Conservation (phyloP, 192 early-diverging fungal genomes). For the Coemansia sp. region DNA sequence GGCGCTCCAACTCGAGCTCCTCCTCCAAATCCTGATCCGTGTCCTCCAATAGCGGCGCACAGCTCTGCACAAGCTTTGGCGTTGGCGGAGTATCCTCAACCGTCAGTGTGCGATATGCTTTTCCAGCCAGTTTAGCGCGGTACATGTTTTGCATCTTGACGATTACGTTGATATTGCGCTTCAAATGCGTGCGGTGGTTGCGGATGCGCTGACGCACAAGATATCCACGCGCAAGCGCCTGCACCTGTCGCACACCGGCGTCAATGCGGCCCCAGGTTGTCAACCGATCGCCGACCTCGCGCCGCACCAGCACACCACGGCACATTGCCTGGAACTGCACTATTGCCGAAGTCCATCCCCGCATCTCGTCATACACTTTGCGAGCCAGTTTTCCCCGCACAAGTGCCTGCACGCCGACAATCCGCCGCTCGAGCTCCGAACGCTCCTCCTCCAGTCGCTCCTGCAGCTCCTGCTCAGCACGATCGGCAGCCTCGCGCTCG, state of each 20-base stretch:
- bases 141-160: slow-evolving; percentile 73
- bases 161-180: slow-evolving; percentile 68
- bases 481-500: slow-evolving; percentile 4
- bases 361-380: slow-evolving; percentile 54
- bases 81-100: slow-evolving; percentile 78
- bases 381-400: slow-evolving; percentile 60
- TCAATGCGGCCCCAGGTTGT: slow-evolving; percentile 39
- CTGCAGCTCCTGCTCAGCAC: slow-evolving; percentile 35
- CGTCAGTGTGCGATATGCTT: slow-evolving; percentile 68
- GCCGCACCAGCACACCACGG: slow-evolving; percentile 46
- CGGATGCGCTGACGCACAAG: slow-evolving; percentile 63
- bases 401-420: slow-evolving; percentile 58
- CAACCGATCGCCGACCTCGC: slow-evolving; percentile 34
- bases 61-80: slow-evolving; percentile 75
- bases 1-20: slow-evolving; percentile 82
- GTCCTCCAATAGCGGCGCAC: slow-evolving; percentile 86
- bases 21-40: slow-evolving; percentile 91
- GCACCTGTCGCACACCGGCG: slow-evolving; percentile 38
- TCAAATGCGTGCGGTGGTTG: slow-evolving; percentile 58
- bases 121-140: slow-evolving; percentile 63
- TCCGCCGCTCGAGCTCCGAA: slow-evolving; percentile 45
- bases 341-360: slow-evolving; percentile 52
- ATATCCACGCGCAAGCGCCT: slow-evolving; percentile 68
- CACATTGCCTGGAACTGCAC: slow-evolving; percentile 50
- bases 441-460: slow-evolving; percentile 36